A percentile compares a stretch with the other conserved stretches of the same genome.
phyloP scores from a whole-genome alignment of 1,284 basidiomycete species.

The Tilletiopsis washingtonensis region DNA sequence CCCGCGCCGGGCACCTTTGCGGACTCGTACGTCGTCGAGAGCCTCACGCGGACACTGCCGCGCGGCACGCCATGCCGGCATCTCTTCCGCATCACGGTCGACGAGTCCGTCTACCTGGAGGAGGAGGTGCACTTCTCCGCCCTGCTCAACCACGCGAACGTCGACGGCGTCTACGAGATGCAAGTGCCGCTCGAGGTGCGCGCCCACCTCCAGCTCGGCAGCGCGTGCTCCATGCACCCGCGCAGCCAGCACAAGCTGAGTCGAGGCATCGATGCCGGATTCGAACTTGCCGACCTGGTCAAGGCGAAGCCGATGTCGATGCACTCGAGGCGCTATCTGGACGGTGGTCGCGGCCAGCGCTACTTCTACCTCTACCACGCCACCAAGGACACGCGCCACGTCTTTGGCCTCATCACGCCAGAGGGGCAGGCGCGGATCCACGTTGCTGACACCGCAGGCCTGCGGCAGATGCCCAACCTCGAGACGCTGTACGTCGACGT shows the following conservation, averaged over 20 bases:
- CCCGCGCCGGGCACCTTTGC: conserved; percentile 61
- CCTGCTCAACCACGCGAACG: conserved; percentile 85
- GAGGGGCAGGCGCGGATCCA: conserved; percentile 58
- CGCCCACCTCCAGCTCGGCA: conserved; percentile 75
- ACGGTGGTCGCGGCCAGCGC: conserved; percentile 64
- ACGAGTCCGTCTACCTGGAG: conserved; percentile 74
- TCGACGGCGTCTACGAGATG: conserved; percentile 89
- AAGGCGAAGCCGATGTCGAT: conserved; percentile 55
- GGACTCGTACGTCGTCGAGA: conserved; percentile 61
- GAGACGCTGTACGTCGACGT: conserved; percentile 64
- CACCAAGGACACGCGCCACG: conserved; percentile 66
- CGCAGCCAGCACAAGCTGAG: conserved; percentile 64
- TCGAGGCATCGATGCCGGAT: conserved; percentile 71
- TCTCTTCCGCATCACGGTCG: conserved; percentile 74
- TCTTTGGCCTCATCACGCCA: conserved; percentile 81
- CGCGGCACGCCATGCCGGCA: conserved; percentile 68
- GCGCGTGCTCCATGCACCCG: conserved; percentile 66
- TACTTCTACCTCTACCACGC: conserved; percentile 90
- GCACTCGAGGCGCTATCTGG: conserved; percentile 61
- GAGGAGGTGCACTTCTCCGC: conserved; percentile 85
- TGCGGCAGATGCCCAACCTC: conserved; percentile 73
- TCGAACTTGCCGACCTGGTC: conserved; percentile 78
- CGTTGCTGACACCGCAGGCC: conserved; percentile 78
- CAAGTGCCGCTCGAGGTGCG: conserved; percentile 82
- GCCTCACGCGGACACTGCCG: conserved; percentile 71